Evolutionary conservation across 1,284 basidiomycete species (phyloP).

Genomic region (Trametes hirsuta): DNA sequence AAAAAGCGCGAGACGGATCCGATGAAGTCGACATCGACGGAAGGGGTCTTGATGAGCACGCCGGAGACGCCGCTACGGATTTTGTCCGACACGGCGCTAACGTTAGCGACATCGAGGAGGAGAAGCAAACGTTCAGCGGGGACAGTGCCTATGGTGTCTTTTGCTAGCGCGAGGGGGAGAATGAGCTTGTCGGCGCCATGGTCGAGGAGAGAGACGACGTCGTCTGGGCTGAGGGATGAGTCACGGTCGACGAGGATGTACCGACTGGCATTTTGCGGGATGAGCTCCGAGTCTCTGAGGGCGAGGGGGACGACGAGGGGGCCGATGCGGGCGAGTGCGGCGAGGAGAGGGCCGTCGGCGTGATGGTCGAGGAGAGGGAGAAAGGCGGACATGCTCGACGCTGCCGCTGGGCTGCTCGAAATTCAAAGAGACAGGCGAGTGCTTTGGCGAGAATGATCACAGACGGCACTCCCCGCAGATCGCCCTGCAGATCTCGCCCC

Average conservation of each 20-base stretch:
- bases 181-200: slow-evolving; percentile 79
- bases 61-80: slow-evolving; percentile 75
- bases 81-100: slow-evolving; percentile 75
- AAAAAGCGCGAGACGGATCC: slow-evolving; percentile 79
- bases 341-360: slow-evolving; percentile 52
- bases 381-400: slow-evolving; percentile 54
- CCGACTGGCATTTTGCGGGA: slow-evolving; percentile 38
- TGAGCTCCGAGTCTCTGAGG: slow-evolving; percentile 32
- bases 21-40: slow-evolving; percentile 70
- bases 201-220: slow-evolving; percentile 73
- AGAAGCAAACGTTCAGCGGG: slow-evolving; percentile 76
- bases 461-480: slow-evolving; percentile 12
- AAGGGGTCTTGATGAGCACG: slow-evolving; percentile 73
- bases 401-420: not conserved
- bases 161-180: slow-evolving; percentile 65
- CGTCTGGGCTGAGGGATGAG: slow-evolving; percentile 51
- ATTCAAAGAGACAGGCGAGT: not conserved
- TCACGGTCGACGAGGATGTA: slow-evolving; percentile 65
- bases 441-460: slow-evolving; percentile 11
- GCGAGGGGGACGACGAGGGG: slow-evolving; percentile 65
- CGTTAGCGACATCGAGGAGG: slow-evolving; percentile 71
- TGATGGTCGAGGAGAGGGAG: slow-evolving; percentile 59
- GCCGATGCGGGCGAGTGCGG: slow-evolving; percentile 71
- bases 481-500: slow-evolving; percentile 4
- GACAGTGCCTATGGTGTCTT: slow-evolving; percentile 69